Base-by-base conservation (phyloP, 2,329 filamentous ascomycete genomes). In the Aschersonia sp. region DNA sequence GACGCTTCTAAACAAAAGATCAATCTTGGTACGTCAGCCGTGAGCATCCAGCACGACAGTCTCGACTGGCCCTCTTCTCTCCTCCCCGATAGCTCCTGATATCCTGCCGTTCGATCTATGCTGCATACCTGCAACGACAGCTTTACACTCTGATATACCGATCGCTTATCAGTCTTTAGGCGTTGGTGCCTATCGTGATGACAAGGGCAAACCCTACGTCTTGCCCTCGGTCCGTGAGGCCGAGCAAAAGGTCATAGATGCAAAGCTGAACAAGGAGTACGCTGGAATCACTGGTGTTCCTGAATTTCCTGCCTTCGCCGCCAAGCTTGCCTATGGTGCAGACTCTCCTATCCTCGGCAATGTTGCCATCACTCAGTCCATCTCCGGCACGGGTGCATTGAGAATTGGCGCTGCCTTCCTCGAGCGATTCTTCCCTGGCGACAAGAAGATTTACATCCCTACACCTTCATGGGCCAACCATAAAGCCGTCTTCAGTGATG, bases 391-490 rank as follows among this genome's bases (percentile, higher is more conserved):
- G 49, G 92, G 92, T 62, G 92, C 92, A 53, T 81, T 98, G 61
- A 83, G 92, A 65, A 90, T 98, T 63, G 92, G 87, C 55, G 92
- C 83, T 61, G 88, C 86, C 57, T 98, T 97, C 80, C 77, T 98
- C 57, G 69, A 86, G 67, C 84, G 88, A 61, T 90, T 87, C 78
- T 95, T 84, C 74, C 88, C 89, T 43, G 81, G 84, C 64, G 80
- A 80, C 58, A 97, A 95, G 81, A 86, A 84, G 67, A 87, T 98
- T 71, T 97, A 95, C 76, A 88, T 98, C 64, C 92, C 92, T 52
- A 89, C 75, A 49, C 92, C 92, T 46, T 94, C 87, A 59, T 98
- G 92, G 92, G 92, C 90, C 59, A 97, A 98, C 79, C 92, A 98
- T 76, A 86, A 80, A 64, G 89, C 90, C 54, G 86, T 98, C 67